Evolutionary conservation across 179 eudicot genomes (phyloP), one percentile per base, ranked within the genome.

Genomic region (Pouteria campechiana): DNA sequence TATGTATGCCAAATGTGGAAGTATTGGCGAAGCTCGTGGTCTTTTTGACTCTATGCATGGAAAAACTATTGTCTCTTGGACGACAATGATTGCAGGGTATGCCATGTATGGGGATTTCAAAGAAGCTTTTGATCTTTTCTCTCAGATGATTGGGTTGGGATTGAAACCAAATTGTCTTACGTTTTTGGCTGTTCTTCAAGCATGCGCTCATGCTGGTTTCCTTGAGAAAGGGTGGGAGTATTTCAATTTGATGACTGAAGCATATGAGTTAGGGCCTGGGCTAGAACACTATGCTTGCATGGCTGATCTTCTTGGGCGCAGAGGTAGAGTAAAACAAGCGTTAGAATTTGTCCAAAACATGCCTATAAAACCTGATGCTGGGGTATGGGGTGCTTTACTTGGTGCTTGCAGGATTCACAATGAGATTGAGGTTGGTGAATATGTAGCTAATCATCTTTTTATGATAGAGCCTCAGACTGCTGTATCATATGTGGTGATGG

Each of bases 1-100:
- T 52, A 79, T 79, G 83, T 76, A 79, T 43, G 59, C 74, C 9
- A 79, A 76, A 52, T 73, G 80, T 55, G 89, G 89, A 34, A 42
- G 56, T 54, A n/a, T 76, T 12, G 48, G 24, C 30, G 62, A 59
- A 20, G 83, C 78, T 41, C 50, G 38, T 44, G 58, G 54, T 27
- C 30, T 80, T 41, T 80, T 80, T 52, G 9, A 16, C 13, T 35
- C 71, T 12, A 76, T 70, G 75, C 61, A 60, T 33, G 56, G 35
- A 27, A 80, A 34, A 59, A 70, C 68, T 9, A 52, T 73, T 7
- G 69, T 76, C 25, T 76, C 89, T 12, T 80, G 81, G 81, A 73
- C 81, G 20, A 65, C 79, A 13, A 71, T 80, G 61, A 73, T 80
- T 22, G 32, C 64, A 0, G 90, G 78, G 41, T 74, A 53, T 33